Base-by-base conservation (phyloP, 2,329 filamentous ascomycete species). In the Epichloe aotearoae region DNA sequence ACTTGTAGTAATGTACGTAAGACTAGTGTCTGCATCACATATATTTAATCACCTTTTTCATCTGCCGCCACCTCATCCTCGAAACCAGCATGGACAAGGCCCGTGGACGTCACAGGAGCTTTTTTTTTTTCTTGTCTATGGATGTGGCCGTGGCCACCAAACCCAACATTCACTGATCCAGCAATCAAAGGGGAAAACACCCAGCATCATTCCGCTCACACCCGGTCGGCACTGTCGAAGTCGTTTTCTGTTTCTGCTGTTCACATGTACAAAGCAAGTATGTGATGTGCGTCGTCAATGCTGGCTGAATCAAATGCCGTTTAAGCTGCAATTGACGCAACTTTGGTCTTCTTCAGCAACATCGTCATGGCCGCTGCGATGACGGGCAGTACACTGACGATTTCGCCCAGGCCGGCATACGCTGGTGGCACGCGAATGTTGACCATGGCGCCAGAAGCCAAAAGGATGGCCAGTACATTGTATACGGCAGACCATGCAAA, bases 331-430 rank as follows among this genome's bases (percentile, higher is more conserved):
- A 8, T 48, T n/a, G 37, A 11, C 8, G 23, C 15, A 12, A 12
- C 30, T 50, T 55, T 52, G 43, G 52, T 53, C 52, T 53, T 56
- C 19, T 47, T 56, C 26, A 58, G 47, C 46, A 64, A 49, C 64
- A 66, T 64, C 5, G 61, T 61, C 50, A 57, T 51, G 36, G 60
- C 61, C 5, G 59, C 57, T 2, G 62, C 39, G 30, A 85, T 73
- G 11, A 85, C 81, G 0, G 82, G 82, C 54, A 80, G 46, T 0
- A 86, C 75, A 60, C 80, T 84, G 12, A 82, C 76, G 46, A 85
- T 62, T 66, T 86, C 82, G 0, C 82, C 81, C 44, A 84, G 55
- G 1, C 80, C 82, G 0, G 82, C 80, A 66, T 65, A 69, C 14
- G 63, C 65, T 2, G 66, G 66, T n/a, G 75, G 71, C 50, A 74